Percentiles rank a stretch among this genome's conserved stretches.
These are phyloP conservation scores for Hyparrhenia diplandra DNA, from an alignment of 176 grass and related monocot genomes.

Conservation along the genomic window DNA sequence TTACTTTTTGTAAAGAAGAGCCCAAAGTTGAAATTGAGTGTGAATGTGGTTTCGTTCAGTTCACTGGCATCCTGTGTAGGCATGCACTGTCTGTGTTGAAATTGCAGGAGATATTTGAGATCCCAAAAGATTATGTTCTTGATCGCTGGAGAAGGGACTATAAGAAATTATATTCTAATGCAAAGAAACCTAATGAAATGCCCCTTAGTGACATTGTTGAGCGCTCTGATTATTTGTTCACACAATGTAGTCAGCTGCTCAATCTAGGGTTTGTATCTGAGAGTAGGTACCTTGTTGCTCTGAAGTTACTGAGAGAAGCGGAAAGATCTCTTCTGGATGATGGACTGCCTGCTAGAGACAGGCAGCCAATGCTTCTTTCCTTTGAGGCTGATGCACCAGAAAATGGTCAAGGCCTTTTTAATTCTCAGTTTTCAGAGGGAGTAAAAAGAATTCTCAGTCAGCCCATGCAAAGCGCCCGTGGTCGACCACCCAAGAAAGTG, in stretches of 20 bases:
- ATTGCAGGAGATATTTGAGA: constrained; percentile 84
- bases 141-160: constrained; percentile 94
- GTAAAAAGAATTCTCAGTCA: constrained; percentile 52
- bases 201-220: constrained; percentile 36
- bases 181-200: constrained; percentile 34
- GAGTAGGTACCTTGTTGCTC: constrained; percentile 75
- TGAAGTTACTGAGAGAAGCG: constrained; percentile 75
- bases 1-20: constrained; percentile 60
- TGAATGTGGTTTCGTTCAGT: constrained; percentile 80
- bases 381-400: constrained; percentile 72
- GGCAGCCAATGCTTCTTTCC: constrained; percentile 63
- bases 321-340: constrained; percentile 75
- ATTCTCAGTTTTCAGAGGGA: constrained; percentile 44
- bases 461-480: constrained; percentile 54
- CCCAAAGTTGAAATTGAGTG: constrained; percentile 63
- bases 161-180: constrained; percentile 59
- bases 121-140: constrained; percentile 69
- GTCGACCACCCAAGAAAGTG: constrained; percentile 62
- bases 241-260: constrained; percentile 44
- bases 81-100: constrained; percentile 89
- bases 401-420: constrained; percentile 53
- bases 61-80: constrained; percentile 85
- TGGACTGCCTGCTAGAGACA: constrained; percentile 50
- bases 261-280: constrained; percentile 86
- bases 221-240: constrained; percentile 49